Evolutionary conservation across 768 basidiomycete genomes (phyloP).

Genomic region (Lactarius quietus): DNA sequence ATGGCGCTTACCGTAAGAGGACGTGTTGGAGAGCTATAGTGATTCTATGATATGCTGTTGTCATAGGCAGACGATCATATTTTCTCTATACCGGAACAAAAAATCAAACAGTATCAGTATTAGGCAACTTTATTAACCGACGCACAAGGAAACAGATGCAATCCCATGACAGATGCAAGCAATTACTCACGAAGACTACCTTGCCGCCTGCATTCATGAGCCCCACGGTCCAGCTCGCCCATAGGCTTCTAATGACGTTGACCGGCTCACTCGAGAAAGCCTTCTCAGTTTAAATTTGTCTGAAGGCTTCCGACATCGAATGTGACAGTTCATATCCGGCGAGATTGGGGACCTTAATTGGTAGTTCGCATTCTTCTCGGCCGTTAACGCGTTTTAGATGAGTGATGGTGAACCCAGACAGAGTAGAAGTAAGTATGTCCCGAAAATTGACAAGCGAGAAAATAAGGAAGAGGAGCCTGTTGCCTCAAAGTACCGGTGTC

Average conservation of each 20-base stretch:
- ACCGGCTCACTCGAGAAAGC: too few species aligned
- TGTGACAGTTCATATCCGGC: background rate
- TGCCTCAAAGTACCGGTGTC: background rate
- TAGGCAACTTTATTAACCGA: background rate
- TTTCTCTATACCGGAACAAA: background rate
- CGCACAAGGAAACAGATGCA: background rate
- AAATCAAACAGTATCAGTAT: background rate
- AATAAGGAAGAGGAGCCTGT: background rate
- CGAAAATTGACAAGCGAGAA: background rate
- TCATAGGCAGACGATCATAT: background rate
- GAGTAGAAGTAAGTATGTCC: background rate
- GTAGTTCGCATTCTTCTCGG: background rate
- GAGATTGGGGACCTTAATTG: background rate
- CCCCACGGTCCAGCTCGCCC: too few species aligned
- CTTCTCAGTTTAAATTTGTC: too few species aligned
- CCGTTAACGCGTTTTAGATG: background rate
- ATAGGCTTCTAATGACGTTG: too few species aligned
- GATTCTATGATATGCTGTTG: background rate
- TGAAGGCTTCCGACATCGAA: background rate
- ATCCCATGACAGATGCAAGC: too few species aligned
- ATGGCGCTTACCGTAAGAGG: background rate
- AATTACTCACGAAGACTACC: too few species aligned
- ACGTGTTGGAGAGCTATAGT: background rate
- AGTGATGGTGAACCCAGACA: too few species aligned
- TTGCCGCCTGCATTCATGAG: too few species aligned